Base-by-base conservation (phyloP, 1,284 basidiomycete genomes). In the Schizophyllum commune region DNA sequence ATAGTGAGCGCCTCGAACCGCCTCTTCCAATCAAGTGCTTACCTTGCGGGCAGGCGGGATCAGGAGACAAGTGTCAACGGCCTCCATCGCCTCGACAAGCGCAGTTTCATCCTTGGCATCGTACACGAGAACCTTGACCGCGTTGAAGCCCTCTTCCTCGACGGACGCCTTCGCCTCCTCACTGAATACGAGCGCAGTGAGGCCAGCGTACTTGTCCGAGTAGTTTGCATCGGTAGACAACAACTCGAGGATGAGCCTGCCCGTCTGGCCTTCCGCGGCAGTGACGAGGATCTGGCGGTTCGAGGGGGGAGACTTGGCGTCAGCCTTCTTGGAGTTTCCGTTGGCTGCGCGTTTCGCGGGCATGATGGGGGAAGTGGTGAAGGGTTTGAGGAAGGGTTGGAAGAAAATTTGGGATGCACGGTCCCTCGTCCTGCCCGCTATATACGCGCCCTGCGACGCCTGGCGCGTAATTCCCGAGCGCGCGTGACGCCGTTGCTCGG, bases 261-360 rank as follows among this genome's bases (percentile, higher is more conserved):
- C 61, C 27, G 61, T 62, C 56, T 62, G 61, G 59, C 61, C 61
- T 15, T 62, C 61, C n/a, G 56, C 61, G 59, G 61, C 58, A 34
- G 61, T 62, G 59, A 62, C 56, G 59, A 52, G 53, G 27, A 62
- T 47, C 4, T 60, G 60, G 52, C 61, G 58, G 57, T 58, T 39
- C 47, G 34, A 54, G 52, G 60, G 52, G n/a, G 60, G 39, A 8
- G 39, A 47, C 39, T 47, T 47, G 39, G 39, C 3, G 9, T 47
- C 39, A 47, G 39, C 39, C 39, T 47, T 47, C 39, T 47, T 47
- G 39, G 39, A 11, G 39, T 47, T 17, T 2, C 39, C 39, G 39
- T 47, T 47, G 39, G 39, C 39, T 3, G 39, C 17, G 39, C 39
- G 39, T 47, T 47, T 47, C 13, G 39, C 13, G 3, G 39, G 39